Percentiles rank a stretch among this genome's conserved stretches.
Conservation (phyloP, 2,329 filamentous ascomycete species). For the Neodidymelliopsis sp. region DNA sequence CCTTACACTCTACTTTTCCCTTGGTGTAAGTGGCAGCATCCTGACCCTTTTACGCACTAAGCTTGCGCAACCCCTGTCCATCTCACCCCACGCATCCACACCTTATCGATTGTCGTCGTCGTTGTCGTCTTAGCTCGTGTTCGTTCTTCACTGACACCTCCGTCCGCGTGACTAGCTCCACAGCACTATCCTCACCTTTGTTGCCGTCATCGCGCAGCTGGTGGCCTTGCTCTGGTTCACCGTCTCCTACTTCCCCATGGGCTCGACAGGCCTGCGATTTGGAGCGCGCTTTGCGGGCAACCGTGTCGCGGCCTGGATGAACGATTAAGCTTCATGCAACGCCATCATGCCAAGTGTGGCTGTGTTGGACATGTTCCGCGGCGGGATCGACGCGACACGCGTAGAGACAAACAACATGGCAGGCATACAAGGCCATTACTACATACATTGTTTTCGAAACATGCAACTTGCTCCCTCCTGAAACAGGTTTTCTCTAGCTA, state of each 20-base stretch:
- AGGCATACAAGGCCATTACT: background rate
- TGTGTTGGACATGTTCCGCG: background rate
- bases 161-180: slow-evolving; percentile 63
- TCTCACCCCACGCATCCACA: slow-evolving; percentile 31
- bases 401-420: slow-evolving; percentile 2
- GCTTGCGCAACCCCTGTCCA: slow-evolving; percentile 34
- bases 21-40: slow-evolving; percentile 74
- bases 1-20: slow-evolving; percentile 88
- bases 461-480: slow-evolving; percentile 1
- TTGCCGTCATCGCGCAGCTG: slow-evolving; percentile 84
- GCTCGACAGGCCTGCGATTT: slow-evolving; percentile 83
- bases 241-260: slow-evolving; percentile 98
- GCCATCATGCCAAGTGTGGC: slow-evolving; percentile 4
- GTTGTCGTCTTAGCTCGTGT: slow-evolving; percentile 21
- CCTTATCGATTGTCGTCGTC: slow-evolving; percentile 42
- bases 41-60: slow-evolving; percentile 25
- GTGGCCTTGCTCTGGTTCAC: slow-evolving; percentile 89
- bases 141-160: slow-evolving; percentile 45
- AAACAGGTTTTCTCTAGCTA: slow-evolving; percentile 5
- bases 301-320: slow-evolving; percentile 88
- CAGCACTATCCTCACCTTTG: slow-evolving; percentile 82
- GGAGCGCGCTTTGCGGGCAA: slow-evolving; percentile 86
- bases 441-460: slow-evolving; percentile 7
- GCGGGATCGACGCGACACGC: background rate
- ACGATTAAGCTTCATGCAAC: slow-evolving; percentile 60